phyloP scores from a whole-genome alignment of 495 filamentous ascomycete species.

The Neohortaea acidophila region DNA sequence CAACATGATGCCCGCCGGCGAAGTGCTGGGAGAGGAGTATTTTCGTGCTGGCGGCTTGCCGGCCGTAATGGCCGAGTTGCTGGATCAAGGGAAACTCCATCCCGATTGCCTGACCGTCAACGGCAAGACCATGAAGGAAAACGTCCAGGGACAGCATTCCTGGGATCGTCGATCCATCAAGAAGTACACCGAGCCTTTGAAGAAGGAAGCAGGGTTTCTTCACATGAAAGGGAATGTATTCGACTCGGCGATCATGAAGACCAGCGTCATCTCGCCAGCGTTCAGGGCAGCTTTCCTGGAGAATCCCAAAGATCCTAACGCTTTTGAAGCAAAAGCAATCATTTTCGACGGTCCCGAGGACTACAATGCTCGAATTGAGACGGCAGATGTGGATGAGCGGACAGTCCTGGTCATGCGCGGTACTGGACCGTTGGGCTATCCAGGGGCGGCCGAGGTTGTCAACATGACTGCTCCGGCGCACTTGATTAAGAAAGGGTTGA shows the following conservation, averaged over 20 bases:
- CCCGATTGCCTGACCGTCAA: constrained; percentile 25
- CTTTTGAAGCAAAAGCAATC: constrained; percentile 36
- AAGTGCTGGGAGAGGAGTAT: constrained; percentile 39
- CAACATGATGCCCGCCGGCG: constrained; percentile 41
- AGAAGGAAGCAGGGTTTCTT: constrained; percentile 35
- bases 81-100: constrained; percentile 34
- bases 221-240: constrained; percentile 39
- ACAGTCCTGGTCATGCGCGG: constrained; percentile 42
- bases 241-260: constrained; percentile 43
- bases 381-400: constrained; percentile 32
- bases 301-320: constrained; percentile 36
- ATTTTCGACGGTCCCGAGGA: constrained; percentile 43
- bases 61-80: constrained; percentile 38
- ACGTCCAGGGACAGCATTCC: constrained; percentile 8
- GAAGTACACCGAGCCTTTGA: constrained; percentile 32
- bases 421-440: constrained; percentile 38
- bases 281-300: constrained; percentile 35
- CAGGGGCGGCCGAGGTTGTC: constrained; percentile 41
- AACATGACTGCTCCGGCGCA: constrained; percentile 40
- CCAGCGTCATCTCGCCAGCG: constrained; percentile 36
- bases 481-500: constrained; percentile 33
- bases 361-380: constrained; percentile 34
- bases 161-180: constrained; percentile 28
- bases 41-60: constrained; percentile 40
- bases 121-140: constrained; percentile 14